Evolutionary conservation across 306 rosid genomes (phyloP).

Genomic region (Canavalia ensiformis): DNA sequence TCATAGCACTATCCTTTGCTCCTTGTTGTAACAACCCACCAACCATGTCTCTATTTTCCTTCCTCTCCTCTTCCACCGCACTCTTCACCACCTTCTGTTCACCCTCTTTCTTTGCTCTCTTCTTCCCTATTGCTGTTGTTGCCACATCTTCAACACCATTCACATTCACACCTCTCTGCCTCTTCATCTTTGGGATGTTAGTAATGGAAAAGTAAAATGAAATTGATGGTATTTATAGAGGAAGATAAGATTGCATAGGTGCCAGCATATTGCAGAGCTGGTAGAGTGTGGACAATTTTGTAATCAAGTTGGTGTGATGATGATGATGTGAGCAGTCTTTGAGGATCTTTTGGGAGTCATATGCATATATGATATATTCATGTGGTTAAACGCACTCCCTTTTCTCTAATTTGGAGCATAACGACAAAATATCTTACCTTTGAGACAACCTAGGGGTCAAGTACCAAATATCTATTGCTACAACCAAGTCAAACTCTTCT

Average conservation of each 20-base stretch:
- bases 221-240: slow-evolving; percentile 36
- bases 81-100: slow-evolving; percentile 39
- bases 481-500: slow-evolving; percentile 41
- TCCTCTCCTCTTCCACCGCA: slow-evolving; percentile 35
- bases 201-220: slow-evolving; percentile 24
- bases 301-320: slow-evolving; percentile 40
- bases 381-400: slow-evolving; percentile 20
- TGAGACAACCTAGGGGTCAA: slow-evolving; percentile 41
- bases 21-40: slow-evolving; percentile 1
- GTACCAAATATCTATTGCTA: slow-evolving; percentile 2
- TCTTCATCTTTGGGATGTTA: slow-evolving; percentile 54
- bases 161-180: slow-evolving; percentile 56
- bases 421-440: slow-evolving; percentile 42
- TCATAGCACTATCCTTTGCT: slow-evolving; percentile 26
- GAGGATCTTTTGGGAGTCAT: slow-evolving; percentile 6
- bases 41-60: slow-evolving; percentile 24
- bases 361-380: neutral
- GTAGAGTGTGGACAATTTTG: slow-evolving; percentile 12
- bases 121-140: slow-evolving; percentile 43
- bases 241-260: neutral
- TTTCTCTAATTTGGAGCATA: neutral
- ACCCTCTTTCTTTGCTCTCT: slow-evolving; percentile 55
- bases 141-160: slow-evolving; percentile 49
- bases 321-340: slow-evolving; percentile 25
- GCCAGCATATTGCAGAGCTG: neutral